Percentiles rank a stretch among this genome's conserved stretches.
These are phyloP conservation scores for Euphorbia pulcherrima DNA, from an alignment of 345 rosid species.

Conservation along the genomic window DNA sequence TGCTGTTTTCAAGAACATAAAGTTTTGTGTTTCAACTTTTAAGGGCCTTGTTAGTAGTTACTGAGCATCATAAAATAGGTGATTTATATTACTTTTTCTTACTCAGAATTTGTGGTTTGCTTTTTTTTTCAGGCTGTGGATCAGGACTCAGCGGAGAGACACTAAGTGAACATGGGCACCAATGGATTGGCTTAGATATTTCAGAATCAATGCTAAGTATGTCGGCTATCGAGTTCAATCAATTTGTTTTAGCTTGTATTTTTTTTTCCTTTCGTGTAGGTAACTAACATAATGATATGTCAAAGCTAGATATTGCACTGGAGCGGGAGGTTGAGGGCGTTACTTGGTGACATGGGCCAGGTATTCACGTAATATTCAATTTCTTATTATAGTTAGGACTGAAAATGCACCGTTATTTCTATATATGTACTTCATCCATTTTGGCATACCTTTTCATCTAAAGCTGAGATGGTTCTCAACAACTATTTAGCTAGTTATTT, in stretches of 20 bases:
- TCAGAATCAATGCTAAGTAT: constrained; percentile 86
- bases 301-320: constrained; percentile 58
- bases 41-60: too few species aligned
- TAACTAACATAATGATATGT: background rate
- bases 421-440: background rate
- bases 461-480: background rate
- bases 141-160: constrained; percentile 95
- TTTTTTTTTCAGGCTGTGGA: constrained; percentile 61
- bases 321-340: constrained; percentile 87
- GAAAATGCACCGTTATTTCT: background rate
- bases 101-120: background rate
- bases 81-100: background rate
- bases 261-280: background rate
- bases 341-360: constrained; percentile 98
- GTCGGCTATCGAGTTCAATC: constrained; percentile 8
- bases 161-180: constrained; percentile 70
- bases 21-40: background rate
- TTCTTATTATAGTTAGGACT: background rate
- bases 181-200: constrained; percentile 89
- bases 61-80: background rate
- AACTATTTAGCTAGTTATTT: background rate
- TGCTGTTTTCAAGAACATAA: background rate
- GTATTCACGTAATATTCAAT: constrained; percentile 26
- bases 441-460: background rate
- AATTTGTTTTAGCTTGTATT: background rate